Base-by-base conservation (phyloP, 106 monocot genomes). In the Platanthera guangdongensis region DNA sequence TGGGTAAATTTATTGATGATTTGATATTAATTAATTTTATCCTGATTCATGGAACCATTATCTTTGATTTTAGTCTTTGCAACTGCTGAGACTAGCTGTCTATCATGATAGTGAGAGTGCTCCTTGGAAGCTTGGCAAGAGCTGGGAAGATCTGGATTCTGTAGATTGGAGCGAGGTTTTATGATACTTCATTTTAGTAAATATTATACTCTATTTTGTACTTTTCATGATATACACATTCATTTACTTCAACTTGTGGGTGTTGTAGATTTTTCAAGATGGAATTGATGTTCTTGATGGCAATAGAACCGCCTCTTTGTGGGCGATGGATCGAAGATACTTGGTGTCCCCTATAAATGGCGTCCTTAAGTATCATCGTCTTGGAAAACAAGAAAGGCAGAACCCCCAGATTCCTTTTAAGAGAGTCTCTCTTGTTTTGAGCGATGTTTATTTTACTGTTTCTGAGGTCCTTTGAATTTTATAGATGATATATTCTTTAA, bases 321-420 rank as follows among this genome's bases (percentile, higher is more conserved):
- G 88, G 90, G 80, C 91, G 47, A 74, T 46, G 50, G 81, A 88
- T 73, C 84, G 84, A 25, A 87, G 76, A 63, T 97, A 91, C 76
- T 82, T 97, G 78, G 87, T 97, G 12, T 97, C 93, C 5, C 97
- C 97, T 62, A 97, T 97, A 83, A 91, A 94, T 89, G 97, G 91
- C 28, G 81, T 89, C n/a, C 89, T 97, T 68, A 94, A 86, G 73
- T 97, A 97, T 73, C 91, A 94, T 71, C 89, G 97, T 46, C 80
- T 93, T 64, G 97, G 97, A 77, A 97, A 91, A 71, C 81, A 94
- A 51, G 97, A 97, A 77, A 89, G 86, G 79, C 70, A 83, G 53
- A 74, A 91, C 10, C 80, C 86, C 60, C 85, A 88, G 21, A 79
- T 83, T 72, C 97, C 97, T 53, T 86, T 86, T 57, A 93, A 93